Base-by-base conservation (phyloP, 805 yeast genomes). In the Hanseniaspora vineae region DNA sequence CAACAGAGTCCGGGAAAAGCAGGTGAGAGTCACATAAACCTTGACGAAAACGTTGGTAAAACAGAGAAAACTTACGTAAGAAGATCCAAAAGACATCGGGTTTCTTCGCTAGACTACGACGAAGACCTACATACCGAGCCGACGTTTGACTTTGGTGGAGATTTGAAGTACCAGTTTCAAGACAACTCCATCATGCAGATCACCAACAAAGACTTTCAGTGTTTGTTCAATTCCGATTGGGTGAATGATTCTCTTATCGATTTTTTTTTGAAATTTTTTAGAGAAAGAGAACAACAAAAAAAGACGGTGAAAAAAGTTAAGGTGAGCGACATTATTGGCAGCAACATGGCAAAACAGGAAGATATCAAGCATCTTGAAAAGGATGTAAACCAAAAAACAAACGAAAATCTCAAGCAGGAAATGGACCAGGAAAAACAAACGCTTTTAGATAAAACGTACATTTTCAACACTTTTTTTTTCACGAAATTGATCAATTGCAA, bases 221-320 rank as follows among this genome's bases (percentile, higher is more conserved):
- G 96, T 42, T 70, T 90, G 10, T 79, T 80, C 57, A 81, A 82
- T 49, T 80, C 80, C 44, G 85, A 84, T 52, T 90, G 95, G 89
- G 76, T 92, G 44, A 90, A 92, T 65, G 98, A 92, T 58, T 76
- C 83, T 0, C 68, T 92, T 45, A 81, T 92, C 48, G 96, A 87
- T 61, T 90, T 90, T 59, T 88, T 85, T 57, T 69, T 86, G 31
- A 77, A 76, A 49, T 81, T 71, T 58, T 75, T 73, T 52, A 69
- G 77, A 8, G 76, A 40, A 19, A 23, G 29, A 23, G 29, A 23
- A 23, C 29, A 23, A 23, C 29, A 23, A 23, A 23, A 23, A 8
- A 4, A 23, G 29, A 23, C 29, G 4, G 29, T 4, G n/a, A 23
- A 23, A 8, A 23, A 23, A 23, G n/a, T 23, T 8, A 23, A 23